phyloP scores from a whole-genome alignment of 371 early-diverging fungal species.

The Rhizopus arrhizus region DNA sequence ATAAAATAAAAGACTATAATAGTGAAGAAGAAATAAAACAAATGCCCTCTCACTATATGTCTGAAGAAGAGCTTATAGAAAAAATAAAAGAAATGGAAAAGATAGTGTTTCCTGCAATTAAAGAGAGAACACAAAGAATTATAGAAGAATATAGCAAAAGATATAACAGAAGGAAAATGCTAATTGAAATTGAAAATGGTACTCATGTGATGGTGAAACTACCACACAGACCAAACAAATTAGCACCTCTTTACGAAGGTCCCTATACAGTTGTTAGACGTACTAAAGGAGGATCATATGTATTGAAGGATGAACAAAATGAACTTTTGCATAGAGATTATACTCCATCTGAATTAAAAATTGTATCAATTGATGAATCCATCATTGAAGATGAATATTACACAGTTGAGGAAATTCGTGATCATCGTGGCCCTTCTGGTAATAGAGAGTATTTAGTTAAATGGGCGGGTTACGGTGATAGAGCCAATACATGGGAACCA shows the following conservation, averaged over 20 bases:
- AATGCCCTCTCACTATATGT: too few relatives aligned
- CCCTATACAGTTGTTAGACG: slow-evolving; percentile 8
- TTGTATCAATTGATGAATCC: slow-evolving; percentile 9
- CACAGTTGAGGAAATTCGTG: slow-evolving; percentile 3
- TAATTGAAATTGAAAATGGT: slow-evolving; percentile 9
- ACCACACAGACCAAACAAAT: neutral
- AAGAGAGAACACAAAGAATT: too few relatives aligned
- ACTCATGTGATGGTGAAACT: slow-evolving; percentile 12
- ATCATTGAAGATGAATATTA: slow-evolving; percentile 7
- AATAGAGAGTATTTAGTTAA: slow-evolving; percentile 4
- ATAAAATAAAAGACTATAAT: too few relatives aligned
- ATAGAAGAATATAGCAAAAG: too few relatives aligned
- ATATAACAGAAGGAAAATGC: slow-evolving; percentile 2
- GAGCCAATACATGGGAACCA: too few relatives aligned
- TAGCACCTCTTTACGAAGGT: slow-evolving; percentile 9
- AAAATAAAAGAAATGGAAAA: too few relatives aligned
- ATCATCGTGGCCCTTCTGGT: too few relatives aligned
- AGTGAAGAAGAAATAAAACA: too few relatives aligned
- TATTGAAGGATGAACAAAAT: slow-evolving; percentile 11
- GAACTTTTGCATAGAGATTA: slow-evolving; percentile 15
- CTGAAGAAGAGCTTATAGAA: too few relatives aligned
- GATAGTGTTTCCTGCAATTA: too few relatives aligned
- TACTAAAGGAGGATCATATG: slow-evolving; percentile 10
- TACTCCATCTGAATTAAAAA: slow-evolving; percentile 17
- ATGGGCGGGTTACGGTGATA: slow-evolving; percentile 7